Evolutionary conservation across 169 alveolate genomes (phyloP).

Genomic region (Eimeria acervulina): DNA sequence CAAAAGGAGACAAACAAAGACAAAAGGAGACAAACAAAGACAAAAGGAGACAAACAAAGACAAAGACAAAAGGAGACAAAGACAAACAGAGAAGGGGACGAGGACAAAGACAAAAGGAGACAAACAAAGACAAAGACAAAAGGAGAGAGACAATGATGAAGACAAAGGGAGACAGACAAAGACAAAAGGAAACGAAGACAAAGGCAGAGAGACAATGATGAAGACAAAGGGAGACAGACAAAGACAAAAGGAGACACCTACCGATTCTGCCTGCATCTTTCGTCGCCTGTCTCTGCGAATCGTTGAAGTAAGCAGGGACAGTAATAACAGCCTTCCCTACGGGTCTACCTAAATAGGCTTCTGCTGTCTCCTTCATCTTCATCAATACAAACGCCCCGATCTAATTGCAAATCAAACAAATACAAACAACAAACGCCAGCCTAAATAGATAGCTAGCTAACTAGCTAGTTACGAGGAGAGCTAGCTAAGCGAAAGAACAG

Average conservation of each 20-base stretch:
- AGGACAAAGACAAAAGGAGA: too few species aligned
- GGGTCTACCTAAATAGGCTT: slow-evolving; percentile 95
- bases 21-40: too few species aligned
- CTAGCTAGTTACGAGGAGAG: not conserved
- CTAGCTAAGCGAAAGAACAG: too few species aligned
- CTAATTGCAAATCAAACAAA: slow-evolving; percentile 76
- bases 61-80: too few species aligned
- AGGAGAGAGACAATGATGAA: too few species aligned
- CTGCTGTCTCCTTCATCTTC: slow-evolving; percentile 99
- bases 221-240: not conserved
- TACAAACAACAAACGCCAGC: not conserved
- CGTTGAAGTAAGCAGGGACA: slow-evolving; percentile 99
- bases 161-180: too few species aligned
- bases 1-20: too few species aligned
- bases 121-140: too few species aligned
- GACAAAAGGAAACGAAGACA: too few species aligned
- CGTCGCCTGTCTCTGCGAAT: slow-evolving; percentile 99
- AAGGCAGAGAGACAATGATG: too few species aligned
- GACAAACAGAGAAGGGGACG: too few species aligned
- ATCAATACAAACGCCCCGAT: slow-evolving; percentile 98
- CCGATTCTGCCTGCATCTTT: slow-evolving; percentile 98
- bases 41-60: too few species aligned
- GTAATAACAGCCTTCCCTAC: slow-evolving; percentile 99
- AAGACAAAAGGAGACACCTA: not conserved
- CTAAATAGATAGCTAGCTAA: not conserved